Evolutionary conservation across 139 green algal genomes (phyloP).

Genomic region (Diplosphaera chodatii): DNA sequence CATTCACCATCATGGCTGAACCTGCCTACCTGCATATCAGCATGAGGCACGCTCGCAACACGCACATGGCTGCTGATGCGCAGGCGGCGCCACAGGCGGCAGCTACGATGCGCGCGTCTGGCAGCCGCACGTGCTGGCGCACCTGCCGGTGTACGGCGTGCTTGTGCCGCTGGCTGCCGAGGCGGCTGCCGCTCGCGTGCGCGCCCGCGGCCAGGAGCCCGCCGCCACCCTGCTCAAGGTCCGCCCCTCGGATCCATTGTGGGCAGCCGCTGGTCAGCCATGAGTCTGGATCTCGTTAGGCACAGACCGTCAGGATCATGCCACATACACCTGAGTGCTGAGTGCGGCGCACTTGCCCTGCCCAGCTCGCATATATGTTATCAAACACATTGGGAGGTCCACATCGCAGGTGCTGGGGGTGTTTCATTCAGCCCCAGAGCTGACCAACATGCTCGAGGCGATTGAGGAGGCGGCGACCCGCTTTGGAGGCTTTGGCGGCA

Average conservation of each 20-base stretch:
- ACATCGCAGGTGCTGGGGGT: conserved; percentile 18
- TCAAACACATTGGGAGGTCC: neutral
- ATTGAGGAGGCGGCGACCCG: conserved; percentile 38
- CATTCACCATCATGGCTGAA: too few relatives aligned
- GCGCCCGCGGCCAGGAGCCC: conserved; percentile 15
- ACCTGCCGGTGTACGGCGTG: conserved; percentile 72
- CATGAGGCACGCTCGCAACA: too few relatives aligned
- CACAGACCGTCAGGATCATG: too few relatives aligned
- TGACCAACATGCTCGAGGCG: conserved; percentile 33
- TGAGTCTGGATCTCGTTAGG: too few relatives aligned
- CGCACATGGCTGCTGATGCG: too few relatives aligned
- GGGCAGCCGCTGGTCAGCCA: neutral
- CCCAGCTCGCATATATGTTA: too few relatives aligned
- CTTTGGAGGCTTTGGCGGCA: conserved; percentile 24
- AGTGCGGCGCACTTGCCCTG: too few relatives aligned
- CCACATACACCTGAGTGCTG: too few relatives aligned
- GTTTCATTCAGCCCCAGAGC: conserved; percentile 26
- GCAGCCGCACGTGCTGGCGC: conserved; percentile 61
- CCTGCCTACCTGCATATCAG: too few relatives aligned
- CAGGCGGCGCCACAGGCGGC: neutral
- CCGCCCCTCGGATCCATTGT: neutral
- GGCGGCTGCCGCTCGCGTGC: conserved; percentile 22
- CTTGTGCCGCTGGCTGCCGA: conserved; percentile 72
- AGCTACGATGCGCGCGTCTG: conserved; percentile 44
- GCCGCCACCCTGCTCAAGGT: conserved; percentile 29